Evolutionary conservation across 768 basidiomycete genomes (phyloP), one percentile per base, ranked within the genome.

Genomic region (Gloeophyllum trabeum): DNA sequence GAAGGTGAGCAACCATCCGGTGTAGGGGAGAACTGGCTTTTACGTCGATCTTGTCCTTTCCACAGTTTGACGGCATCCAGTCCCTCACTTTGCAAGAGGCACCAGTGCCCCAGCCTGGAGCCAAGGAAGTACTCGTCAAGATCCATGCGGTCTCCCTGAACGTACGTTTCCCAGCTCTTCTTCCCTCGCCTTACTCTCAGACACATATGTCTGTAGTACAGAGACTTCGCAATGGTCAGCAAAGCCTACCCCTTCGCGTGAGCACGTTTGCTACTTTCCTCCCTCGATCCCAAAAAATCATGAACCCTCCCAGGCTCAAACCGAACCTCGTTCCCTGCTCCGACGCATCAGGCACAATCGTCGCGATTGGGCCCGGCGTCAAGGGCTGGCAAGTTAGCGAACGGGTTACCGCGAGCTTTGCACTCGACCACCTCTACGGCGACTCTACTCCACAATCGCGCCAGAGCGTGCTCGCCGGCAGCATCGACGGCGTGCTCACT

Each of bases 281-380:
- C 28, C 28, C 16, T 32, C 28, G n/a, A n/a, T n/a, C n/a, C n/a
- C n/a, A n/a, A 32, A 16, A 32, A 16, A 10, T 32, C n/a, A n/a
- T n/a, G n/a, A n/a, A n/a, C n/a, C n/a, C n/a, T 32, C 16, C 10
- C 28, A 32, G 69, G 64, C 40, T 32, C 57, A 59, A 57, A 46
- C 36, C 41, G 22, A 48, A 61, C 20, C 45, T 55, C 24, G 48
- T 65, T 25, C 61, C 60, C 5, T 54, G 55, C 20, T 67, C 77
- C 1, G 76, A 80, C 49, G 65, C 69, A 56, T 73, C 76, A 14
- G 76, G 78, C 10, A 75, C 77, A 49, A 60, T 80, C 38, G 54
- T 76, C 24, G 63, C 69, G 1, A 51, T 75, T 6, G 62, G 66
- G 5, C 51, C 50, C 22, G 60, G 57, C 2, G 61, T 63, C 36